Evolutionary conservation across 345 rosid genomes (phyloP).

Genomic region (Syzygium oleosum): DNA sequence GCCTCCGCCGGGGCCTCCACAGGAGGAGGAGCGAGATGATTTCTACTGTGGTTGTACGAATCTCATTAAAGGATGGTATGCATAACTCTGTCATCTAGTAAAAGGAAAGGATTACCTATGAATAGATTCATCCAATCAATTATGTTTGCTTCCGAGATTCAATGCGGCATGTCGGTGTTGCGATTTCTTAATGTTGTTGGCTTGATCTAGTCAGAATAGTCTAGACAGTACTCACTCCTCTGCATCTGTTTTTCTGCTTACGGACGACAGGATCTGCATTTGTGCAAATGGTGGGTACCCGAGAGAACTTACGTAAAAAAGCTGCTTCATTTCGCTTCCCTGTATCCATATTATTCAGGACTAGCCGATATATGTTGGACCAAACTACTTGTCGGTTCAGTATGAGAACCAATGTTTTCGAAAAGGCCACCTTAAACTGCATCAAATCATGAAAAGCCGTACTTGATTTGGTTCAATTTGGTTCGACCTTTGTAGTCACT

Average conservation of each 20-base stretch:
- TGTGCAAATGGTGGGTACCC: not conserved
- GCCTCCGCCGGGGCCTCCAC: not conserved
- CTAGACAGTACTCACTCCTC: not conserved
- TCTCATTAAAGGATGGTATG: conserved; percentile 29
- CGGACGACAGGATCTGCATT: not conserved
- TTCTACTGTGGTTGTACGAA: conserved; percentile 10
- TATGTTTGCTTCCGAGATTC: not conserved
- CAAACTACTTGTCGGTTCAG: not conserved
- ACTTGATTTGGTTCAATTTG: not conserved
- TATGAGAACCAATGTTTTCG: not conserved
- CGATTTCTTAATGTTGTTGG: not conserved
- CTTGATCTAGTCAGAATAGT: not conserved
- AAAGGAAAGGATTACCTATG: not conserved
- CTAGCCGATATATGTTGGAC: not conserved
- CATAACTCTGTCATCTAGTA: not conserved
- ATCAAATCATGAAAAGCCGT: not conserved
- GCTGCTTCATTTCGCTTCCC: not conserved
- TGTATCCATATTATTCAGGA: not conserved
- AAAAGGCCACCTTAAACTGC: not conserved
- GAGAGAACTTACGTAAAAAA: not conserved
- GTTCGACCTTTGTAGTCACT: not conserved
- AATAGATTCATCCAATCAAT: not conserved
- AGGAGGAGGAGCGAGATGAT: conserved; percentile 1
- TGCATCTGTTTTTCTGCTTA: not conserved
- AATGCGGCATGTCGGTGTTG: not conserved